Conservation (phyloP, 352 stramenopile species). For the Phytophthora capsici region DNA sequence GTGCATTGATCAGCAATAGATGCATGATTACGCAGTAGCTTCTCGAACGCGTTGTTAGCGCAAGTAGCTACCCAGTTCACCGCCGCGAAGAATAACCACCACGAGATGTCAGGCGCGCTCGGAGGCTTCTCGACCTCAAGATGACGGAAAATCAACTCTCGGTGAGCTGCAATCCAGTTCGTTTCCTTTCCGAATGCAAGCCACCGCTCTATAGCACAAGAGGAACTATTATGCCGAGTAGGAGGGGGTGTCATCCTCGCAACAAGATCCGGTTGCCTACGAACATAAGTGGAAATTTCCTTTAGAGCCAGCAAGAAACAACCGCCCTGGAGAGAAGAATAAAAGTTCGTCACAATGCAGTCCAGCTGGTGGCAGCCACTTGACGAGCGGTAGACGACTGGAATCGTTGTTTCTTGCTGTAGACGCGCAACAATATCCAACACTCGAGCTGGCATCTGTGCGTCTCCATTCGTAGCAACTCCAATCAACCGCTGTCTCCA, state of each 20-base stretch:
- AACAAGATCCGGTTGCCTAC: slow-evolving; percentile 39
- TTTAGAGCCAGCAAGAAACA: slow-evolving; percentile 47
- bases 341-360: slow-evolving; percentile 50
- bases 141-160: slow-evolving; percentile 53
- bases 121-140: slow-evolving; percentile 39
- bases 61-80: slow-evolving; percentile 58
- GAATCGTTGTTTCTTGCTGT: slow-evolving; percentile 29
- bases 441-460: slow-evolving; percentile 35
- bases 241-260: slow-evolving; percentile 32
- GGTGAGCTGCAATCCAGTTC: slow-evolving; percentile 63
- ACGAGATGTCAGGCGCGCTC: slow-evolving; percentile 43
- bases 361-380: slow-evolving; percentile 43
- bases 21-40: slow-evolving; percentile 38
- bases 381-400: slow-evolving; percentile 41
- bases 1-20: slow-evolving; percentile 30
- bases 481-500: slow-evolving; percentile 49
- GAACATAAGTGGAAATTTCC: slow-evolving; percentile 40
- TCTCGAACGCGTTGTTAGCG: slow-evolving; percentile 42
- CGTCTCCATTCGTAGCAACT: slow-evolving; percentile 42
- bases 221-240: neutral
- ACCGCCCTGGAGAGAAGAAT: slow-evolving; percentile 47
- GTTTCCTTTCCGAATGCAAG: slow-evolving; percentile 44
- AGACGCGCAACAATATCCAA: slow-evolving; percentile 40
- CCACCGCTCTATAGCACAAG: slow-evolving; percentile 31
- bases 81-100: slow-evolving; percentile 67